A percentile compares a stretch with the other conserved stretches of the same genome.
phyloP scores from a whole-genome alignment of 108 stramenopile species.

The Cyclotella sp. region DNA sequence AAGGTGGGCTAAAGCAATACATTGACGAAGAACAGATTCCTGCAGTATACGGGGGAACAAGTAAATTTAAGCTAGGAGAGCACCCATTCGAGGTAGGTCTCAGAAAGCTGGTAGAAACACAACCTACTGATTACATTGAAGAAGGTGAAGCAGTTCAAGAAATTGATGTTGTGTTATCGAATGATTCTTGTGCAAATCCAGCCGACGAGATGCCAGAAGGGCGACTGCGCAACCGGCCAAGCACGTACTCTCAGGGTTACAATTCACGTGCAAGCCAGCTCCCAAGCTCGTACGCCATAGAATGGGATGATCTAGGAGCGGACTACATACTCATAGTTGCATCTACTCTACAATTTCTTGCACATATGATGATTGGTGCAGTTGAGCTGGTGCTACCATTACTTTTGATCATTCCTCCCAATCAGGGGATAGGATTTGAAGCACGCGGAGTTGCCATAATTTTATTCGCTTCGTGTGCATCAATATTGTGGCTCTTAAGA shows the following conservation, averaged over 20 bases:
- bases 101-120: constrained; percentile 29
- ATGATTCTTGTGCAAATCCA: neutral
- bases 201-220: neutral
- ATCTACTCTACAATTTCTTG: constrained; percentile 17
- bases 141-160: constrained; percentile 3
- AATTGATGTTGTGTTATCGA: neutral
- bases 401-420: constrained; percentile 45
- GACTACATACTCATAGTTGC: constrained; percentile 35
- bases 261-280: neutral
- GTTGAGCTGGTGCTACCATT: constrained; percentile 56
- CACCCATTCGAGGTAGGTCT: constrained; percentile 64
- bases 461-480: constrained; percentile 42
- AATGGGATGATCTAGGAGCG: constrained; percentile 38
- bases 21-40: constrained; percentile 74
- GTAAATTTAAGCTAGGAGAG: constrained; percentile 57
- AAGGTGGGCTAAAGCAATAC: constrained; percentile 52
- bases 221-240: neutral
- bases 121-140: constrained; percentile 5
- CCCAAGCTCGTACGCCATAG: constrained; percentile 1
- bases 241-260: neutral
- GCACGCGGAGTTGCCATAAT: constrained; percentile 43
- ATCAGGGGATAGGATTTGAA: constrained; percentile 53
- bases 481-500: constrained; percentile 44
- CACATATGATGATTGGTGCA: constrained; percentile 29
- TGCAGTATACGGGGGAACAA: constrained; percentile 61